A percentile compares a stretch with the other conserved stretches of the same genome.
These are phyloP conservation scores for Cladosporium oxysporum DNA, from an alignment of 2,329 filamentous ascomycete genomes.

Conservation along the genomic window DNA sequence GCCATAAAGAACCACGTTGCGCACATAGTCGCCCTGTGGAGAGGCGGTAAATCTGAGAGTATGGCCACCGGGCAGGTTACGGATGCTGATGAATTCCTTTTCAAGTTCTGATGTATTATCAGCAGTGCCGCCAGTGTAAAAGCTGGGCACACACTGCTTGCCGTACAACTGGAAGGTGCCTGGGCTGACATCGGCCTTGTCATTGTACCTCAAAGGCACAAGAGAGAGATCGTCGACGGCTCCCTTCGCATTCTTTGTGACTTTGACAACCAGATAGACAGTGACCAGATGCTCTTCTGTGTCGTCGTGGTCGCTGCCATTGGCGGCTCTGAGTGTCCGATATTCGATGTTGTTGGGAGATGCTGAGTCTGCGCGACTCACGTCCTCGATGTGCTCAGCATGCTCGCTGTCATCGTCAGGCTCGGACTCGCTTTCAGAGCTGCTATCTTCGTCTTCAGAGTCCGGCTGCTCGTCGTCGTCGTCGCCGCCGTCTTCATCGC, in stretches of 20 bases:
- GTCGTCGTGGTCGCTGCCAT: neutral
- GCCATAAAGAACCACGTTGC: conserved; percentile 18
- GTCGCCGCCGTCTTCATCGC: conserved; percentile 17
- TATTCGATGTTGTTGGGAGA: neutral
- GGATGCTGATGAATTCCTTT: conserved; percentile 18
- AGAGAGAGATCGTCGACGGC: conserved; percentile 22
- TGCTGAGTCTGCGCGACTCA: neutral
- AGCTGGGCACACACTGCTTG: conserved; percentile 21
- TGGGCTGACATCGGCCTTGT: neutral
- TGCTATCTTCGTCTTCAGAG: neutral
- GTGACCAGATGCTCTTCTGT: neutral
- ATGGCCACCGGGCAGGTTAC: conserved; percentile 20
- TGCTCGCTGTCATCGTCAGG: conserved; percentile 8
- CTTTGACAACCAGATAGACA: conserved; percentile 18
- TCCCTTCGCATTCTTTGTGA: conserved; percentile 22
- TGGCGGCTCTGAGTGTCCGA: neutral
- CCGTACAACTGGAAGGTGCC: conserved; percentile 29
- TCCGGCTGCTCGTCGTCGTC: conserved; percentile 4
- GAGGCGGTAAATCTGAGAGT: conserved; percentile 20
- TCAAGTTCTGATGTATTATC: no score
- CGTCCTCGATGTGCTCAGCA: conserved; percentile 18
- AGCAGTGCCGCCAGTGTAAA: neutral
- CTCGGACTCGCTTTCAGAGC: neutral
- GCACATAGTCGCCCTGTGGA: conserved; percentile 28
- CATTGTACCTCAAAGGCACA: neutral